Percentiles rank a stretch among this genome's conserved stretches.
phyloP scores from a whole-genome alignment of 2,329 filamentous ascomycete species.

The Ophiognomonia clavigignenti-juglandacearum region DNA sequence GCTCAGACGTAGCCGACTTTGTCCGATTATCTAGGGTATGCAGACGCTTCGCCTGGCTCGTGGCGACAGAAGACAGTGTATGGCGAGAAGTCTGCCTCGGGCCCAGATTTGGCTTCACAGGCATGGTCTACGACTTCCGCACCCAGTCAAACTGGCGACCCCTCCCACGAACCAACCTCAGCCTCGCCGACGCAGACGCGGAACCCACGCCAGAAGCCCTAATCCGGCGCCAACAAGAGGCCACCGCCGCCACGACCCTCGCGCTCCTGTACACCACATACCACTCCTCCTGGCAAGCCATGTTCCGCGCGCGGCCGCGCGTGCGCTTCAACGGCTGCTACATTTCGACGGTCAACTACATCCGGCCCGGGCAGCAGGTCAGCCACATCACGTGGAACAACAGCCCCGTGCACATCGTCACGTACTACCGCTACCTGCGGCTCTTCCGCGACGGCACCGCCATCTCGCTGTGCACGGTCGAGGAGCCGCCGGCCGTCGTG shows the following conservation, averaged over 20 bases:
- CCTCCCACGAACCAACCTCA: slow-evolving; percentile 24
- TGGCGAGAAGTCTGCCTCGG: slow-evolving; percentile 76
- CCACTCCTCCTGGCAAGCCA: slow-evolving; percentile 52
- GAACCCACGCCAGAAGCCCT: slow-evolving; percentile 31
- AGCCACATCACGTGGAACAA: slow-evolving; percentile 68
- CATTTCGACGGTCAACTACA: slow-evolving; percentile 95
- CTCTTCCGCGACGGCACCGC: slow-evolving; percentile 88
- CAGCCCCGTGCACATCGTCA: slow-evolving; percentile 87
- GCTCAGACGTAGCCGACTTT: slow-evolving; percentile 72
- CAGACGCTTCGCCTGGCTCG: slow-evolving; percentile 79
- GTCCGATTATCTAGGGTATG: slow-evolving; percentile 74
- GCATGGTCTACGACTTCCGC: slow-evolving; percentile 78
- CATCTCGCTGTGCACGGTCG: slow-evolving; percentile 74
- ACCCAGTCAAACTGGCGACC: slow-evolving; percentile 54
- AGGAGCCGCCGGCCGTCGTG: slow-evolving; percentile 82
- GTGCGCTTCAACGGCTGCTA: slow-evolving; percentile 94
- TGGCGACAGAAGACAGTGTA: slow-evolving; percentile 76
- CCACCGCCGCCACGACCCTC: slow-evolving; percentile 31
- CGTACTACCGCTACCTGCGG: slow-evolving; percentile 94
- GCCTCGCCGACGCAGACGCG: slow-evolving; percentile 19
- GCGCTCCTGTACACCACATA: slow-evolving; percentile 42
- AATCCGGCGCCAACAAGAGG: slow-evolving; percentile 26
- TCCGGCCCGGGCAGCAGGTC: slow-evolving; percentile 70
- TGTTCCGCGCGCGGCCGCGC: slow-evolving; percentile 79
- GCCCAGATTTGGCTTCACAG: slow-evolving; percentile 68